Conservation (phyloP, 2,329 filamentous ascomycete species). For the Ophiosphaerella narmari region DNA sequence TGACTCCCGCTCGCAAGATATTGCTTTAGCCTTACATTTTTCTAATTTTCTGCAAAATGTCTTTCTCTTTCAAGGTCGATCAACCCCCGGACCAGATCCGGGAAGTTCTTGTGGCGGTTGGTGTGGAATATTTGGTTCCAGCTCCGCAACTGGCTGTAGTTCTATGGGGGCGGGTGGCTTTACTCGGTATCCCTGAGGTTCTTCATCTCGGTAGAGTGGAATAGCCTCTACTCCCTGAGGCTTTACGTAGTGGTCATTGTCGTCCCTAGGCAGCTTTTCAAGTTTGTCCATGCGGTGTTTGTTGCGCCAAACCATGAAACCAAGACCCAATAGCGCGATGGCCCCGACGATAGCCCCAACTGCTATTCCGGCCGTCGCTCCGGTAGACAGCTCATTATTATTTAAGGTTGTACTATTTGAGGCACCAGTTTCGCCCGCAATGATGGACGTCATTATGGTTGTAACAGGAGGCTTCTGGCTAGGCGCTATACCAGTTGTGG, state of each 20-base stretch:
- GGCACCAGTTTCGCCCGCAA: background rate
- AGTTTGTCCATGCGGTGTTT: conserved; percentile 3
- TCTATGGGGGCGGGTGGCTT: too few relatives aligned
- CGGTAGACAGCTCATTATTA: background rate
- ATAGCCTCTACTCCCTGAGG: background rate
- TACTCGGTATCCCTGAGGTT: background rate
- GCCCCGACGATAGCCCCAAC: conserved; percentile 1
- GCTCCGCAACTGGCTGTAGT: too few relatives aligned
- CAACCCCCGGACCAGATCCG: too few relatives aligned
- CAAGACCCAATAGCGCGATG: background rate
- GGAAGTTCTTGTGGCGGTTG: too few relatives aligned
- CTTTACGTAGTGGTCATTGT: background rate
- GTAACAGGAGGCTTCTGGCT: background rate
- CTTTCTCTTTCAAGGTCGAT: too few relatives aligned
- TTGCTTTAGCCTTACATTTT: too few relatives aligned
- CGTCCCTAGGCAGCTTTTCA: background rate
- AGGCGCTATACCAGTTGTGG: background rate
- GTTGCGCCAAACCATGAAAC: conserved; percentile 5
- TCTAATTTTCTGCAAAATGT: too few relatives aligned
- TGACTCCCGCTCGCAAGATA: too few relatives aligned
- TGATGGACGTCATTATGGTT: background rate
- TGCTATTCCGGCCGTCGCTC: conserved; percentile 8
- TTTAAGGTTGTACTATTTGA: background rate
- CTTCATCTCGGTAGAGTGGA: background rate
- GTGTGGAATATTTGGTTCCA: too few relatives aligned